Conservation (phyloP, 2,329 filamentous ascomycete genomes). For the Zymoseptoria crescenta region DNA sequence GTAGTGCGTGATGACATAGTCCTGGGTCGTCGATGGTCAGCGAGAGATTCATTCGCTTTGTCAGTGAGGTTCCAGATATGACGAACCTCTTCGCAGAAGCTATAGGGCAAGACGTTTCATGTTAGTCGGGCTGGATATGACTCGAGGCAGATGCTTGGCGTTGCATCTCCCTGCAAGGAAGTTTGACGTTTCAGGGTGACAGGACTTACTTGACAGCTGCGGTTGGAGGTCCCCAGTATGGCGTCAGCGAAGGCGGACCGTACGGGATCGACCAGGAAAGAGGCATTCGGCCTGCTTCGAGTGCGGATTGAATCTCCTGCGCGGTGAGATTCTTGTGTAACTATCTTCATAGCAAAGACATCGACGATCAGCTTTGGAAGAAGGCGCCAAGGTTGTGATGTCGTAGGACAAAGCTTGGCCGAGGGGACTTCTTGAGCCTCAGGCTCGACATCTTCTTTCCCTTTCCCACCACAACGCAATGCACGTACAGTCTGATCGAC, state of each 20-base stretch:
- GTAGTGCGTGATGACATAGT: constrained; percentile 19
- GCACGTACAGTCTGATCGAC: too few relatives aligned
- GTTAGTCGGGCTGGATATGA: constrained; percentile 8
- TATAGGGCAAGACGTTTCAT: constrained; percentile 33
- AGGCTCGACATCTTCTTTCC: too few relatives aligned
- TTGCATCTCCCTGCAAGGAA: neutral
- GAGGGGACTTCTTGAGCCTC: too few relatives aligned
- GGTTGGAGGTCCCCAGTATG: neutral
- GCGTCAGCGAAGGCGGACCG: neutral
- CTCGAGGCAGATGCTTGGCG: constrained; percentile 3
- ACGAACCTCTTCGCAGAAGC: constrained; percentile 21
- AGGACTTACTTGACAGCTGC: constrained; percentile 29
- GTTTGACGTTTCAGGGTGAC: neutral
- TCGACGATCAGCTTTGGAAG: too few relatives aligned
- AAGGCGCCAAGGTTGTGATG: too few relatives aligned
- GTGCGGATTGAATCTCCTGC: neutral
- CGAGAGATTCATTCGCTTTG: neutral
- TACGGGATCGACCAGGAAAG: neutral
- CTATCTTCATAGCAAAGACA: neutral
- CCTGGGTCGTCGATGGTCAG: constrained; percentile 3
- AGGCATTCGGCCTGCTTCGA: neutral
- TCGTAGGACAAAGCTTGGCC: too few relatives aligned
- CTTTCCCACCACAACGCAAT: too few relatives aligned
- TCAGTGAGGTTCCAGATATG: neutral
- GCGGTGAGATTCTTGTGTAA: neutral